Evolutionary conservation across 2,329 filamentous ascomycete genomes (phyloP), one percentile per base, ranked within the genome.

Genomic region (Penicillium concentricum): DNA sequence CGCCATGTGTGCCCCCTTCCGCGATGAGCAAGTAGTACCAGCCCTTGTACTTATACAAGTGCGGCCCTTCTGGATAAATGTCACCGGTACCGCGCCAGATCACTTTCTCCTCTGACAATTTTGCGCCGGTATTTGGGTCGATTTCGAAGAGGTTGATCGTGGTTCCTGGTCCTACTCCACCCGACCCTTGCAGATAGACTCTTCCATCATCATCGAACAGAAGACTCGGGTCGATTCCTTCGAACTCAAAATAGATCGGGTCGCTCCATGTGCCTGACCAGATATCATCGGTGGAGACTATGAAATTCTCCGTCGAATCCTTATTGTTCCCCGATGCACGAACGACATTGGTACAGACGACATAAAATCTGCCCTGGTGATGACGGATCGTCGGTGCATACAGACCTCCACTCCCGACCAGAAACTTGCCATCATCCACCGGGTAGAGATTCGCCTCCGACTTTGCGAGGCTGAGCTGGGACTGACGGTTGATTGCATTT

Each of bases 11-110:
- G 2, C 81, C 80, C 57, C 79, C 79, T 68, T 83, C 81, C 0
- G 80, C 78, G 2, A 76, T 74, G 12, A 82, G 61, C 3, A 82
- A 67, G 54, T 82, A 83, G 58, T 82, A 82, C 62, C 70, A 82
- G 0, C 72, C 76, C 43, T 81, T 78, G 50, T 76, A 78, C 42
- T 69, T 72, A 60, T 81, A 82, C 30, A 84, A 71, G 47, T 83
- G 81, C 0, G 82, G 81, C 0, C 81, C 82, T 59, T 83, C 82
- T 0, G 82, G 56, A 26, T 79, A 58, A 80, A 44, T 28, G 16
- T 28, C 42, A 8, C 42, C 42, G 8, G 42, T 44, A 15, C 42
- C 42, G 7, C 9, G 20, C 42, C 42, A 44, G 16, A 44, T 44
- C 13, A 28, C 3, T 26, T 12, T 28, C 16, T 44, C 42, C 22